These are phyloP conservation scores for Rubroshorea leprosula DNA, from an alignment of 345 rosid genomes.

Conservation along the genomic window DNA sequence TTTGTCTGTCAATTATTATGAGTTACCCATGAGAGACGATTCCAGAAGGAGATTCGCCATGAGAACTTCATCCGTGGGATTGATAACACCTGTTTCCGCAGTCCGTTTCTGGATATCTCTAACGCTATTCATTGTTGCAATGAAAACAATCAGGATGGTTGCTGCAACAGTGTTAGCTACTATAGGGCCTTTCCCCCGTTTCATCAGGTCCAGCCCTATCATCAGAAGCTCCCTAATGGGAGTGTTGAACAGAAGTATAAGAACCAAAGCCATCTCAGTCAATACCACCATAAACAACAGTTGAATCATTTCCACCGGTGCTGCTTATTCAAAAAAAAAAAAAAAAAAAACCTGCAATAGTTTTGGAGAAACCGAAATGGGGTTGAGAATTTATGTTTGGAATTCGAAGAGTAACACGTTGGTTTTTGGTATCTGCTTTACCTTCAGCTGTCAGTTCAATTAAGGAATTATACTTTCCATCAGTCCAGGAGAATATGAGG, in stretches of 20 bases:
- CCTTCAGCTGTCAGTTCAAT: conserved; percentile 9
- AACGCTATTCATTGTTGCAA: conserved; percentile 16
- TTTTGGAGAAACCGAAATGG: not conserved
- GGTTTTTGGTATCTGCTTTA: conserved; percentile 4
- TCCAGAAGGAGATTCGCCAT: conserved; percentile 32
- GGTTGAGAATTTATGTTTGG: not conserved
- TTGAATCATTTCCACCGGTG: conserved; percentile 23
- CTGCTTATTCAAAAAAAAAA: not conserved
- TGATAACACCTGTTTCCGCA: conserved; percentile 25
- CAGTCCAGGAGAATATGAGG: not conserved
- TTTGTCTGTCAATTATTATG: not conserved
- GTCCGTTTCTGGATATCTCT: conserved; percentile 24
- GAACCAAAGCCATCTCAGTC: conserved; percentile 32
- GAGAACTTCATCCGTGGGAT: conserved; percentile 46
- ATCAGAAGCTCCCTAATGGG: conserved; percentile 40
- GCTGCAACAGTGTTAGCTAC: conserved; percentile 36
- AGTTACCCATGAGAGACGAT: conserved; percentile 47
- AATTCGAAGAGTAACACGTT: not conserved
- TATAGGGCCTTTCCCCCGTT: conserved; percentile 40
- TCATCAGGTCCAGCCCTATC: conserved; percentile 27
- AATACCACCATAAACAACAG: conserved; percentile 31
- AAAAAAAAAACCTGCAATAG: not conserved
- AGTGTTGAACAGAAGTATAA: conserved; percentile 27
- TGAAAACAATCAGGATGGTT: conserved; percentile 37
- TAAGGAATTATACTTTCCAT: conserved; percentile 29